A percentile compares a stretch with the other conserved stretches of the same genome.
phyloP scores from a whole-genome alignment of 2,329 filamentous ascomycete species.

The Ophiosphaerella herpotricha region DNA sequence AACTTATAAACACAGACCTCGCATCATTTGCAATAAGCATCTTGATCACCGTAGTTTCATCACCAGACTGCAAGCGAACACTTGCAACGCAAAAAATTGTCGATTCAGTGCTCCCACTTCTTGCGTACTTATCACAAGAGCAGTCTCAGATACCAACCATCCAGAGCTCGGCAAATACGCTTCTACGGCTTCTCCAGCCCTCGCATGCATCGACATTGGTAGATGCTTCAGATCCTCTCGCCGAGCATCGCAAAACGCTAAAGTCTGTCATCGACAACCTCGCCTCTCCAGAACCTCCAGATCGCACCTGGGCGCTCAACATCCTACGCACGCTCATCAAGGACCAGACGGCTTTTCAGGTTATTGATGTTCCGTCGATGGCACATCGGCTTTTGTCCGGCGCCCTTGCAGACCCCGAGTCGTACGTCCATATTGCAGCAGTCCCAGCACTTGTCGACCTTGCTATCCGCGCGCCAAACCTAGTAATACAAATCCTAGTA shows the following conservation, averaged over 20 bases:
- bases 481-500: constrained; percentile 65
- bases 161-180: constrained; percentile 29
- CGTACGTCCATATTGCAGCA: constrained; percentile 72
- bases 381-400: constrained; percentile 68
- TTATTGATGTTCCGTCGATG: constrained; percentile 69
- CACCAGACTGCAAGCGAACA: constrained; percentile 40
- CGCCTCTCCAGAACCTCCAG: constrained; percentile 41
- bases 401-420: constrained; percentile 68
- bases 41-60: constrained; percentile 42
- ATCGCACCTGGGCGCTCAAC: constrained; percentile 44
- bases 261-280: constrained; percentile 32
- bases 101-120: constrained; percentile 13
- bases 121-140: constrained; percentile 30
- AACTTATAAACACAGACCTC: constrained; percentile 42
- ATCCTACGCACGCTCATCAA: constrained; percentile 55
- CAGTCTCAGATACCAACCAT: constrained; percentile 15
- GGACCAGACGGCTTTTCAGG: constrained; percentile 54
- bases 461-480: constrained; percentile 64
- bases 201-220: constrained; percentile 56
- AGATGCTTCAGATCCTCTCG: constrained; percentile 49
- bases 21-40: constrained; percentile 49
- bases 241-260: constrained; percentile 46
- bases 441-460: constrained; percentile 69
- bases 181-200: constrained; percentile 58
- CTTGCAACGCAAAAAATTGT: constrained; percentile 20